Conservation (phyloP, 441 rosid genomes). For the Omphalea diandra region DNA sequence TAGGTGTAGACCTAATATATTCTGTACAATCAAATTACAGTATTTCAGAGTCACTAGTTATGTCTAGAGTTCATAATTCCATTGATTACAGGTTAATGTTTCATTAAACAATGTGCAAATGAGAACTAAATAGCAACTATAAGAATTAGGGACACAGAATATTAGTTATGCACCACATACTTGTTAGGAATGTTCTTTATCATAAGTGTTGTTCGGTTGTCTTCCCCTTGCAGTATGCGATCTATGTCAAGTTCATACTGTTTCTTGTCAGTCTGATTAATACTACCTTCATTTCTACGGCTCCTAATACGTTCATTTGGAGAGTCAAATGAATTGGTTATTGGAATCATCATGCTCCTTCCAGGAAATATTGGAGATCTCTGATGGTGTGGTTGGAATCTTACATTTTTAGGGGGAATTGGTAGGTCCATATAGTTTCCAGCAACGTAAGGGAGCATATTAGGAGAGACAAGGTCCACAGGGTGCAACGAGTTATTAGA, state of each 20-base stretch:
- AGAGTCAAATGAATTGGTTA: conserved; percentile 40
- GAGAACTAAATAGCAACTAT: not conserved
- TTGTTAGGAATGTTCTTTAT: conserved; percentile 84
- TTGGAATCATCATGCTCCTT: conserved; percentile 41
- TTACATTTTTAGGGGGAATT: conserved; percentile 33
- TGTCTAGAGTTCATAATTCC: not conserved
- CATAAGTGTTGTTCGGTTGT: conserved; percentile 69
- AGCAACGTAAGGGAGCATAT: conserved; percentile 37
- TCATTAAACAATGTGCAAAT: not conserved
- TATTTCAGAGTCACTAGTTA: not conserved
- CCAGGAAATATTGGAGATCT: conserved; percentile 41
- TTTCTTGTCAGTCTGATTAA: conserved; percentile 59
- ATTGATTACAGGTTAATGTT: conserved; percentile 6
- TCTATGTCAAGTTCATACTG: conserved; percentile 65
- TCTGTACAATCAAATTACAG: not conserved
- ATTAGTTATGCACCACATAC: conserved; percentile 35
- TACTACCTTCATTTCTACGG: conserved; percentile 57
- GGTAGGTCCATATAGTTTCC: conserved; percentile 43
- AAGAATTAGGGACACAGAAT: not conserved
- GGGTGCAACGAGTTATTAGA: conserved; percentile 36
- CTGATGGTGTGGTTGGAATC: conserved; percentile 50
- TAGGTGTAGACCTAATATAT: not conserved
- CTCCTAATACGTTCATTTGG: conserved; percentile 52
- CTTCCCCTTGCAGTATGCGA: conserved; percentile 56
- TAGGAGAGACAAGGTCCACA: conserved; percentile 41